A percentile compares a stretch with the other conserved stretches of the same genome.
These are phyloP conservation scores for Suillus weaverae DNA, from an alignment of 768 basidiomycete genomes.

Conservation along the genomic window DNA sequence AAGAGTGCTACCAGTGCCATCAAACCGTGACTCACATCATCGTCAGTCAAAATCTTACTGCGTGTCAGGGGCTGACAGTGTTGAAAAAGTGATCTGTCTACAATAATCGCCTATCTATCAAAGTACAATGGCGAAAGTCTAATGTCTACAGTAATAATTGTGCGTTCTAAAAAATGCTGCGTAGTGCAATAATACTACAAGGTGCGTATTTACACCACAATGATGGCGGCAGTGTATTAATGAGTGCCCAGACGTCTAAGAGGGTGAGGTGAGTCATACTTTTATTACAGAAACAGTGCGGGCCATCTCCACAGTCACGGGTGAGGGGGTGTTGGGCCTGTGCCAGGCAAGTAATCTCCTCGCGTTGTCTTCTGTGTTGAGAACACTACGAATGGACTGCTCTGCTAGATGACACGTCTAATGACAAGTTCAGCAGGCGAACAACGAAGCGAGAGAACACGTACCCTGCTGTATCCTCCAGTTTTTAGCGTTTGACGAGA, in stretches of 20 bases:
- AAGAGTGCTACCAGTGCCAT: no score
- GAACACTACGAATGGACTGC: slow-evolving; percentile 58
- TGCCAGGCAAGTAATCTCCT: slow-evolving; percentile 60
- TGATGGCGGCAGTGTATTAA: background rate
- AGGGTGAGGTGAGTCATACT: background rate
- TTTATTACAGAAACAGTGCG: background rate
- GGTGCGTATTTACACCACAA: background rate
- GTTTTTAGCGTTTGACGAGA: slow-evolving; percentile 56
- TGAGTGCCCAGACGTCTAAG: background rate
- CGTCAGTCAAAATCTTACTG: no score
- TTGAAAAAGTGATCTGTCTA: background rate
- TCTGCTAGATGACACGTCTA: slow-evolving; percentile 66
- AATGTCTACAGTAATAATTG: background rate
- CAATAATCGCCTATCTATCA: background rate
- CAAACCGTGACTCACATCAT: background rate
- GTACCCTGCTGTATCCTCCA: slow-evolving; percentile 44
- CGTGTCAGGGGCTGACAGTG: background rate
- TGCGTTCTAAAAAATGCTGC: background rate
- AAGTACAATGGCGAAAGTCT: background rate
- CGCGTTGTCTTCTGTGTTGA: slow-evolving; percentile 62
- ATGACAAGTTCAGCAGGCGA: slow-evolving; percentile 5
- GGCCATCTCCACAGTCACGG: background rate
- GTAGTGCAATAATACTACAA: background rate
- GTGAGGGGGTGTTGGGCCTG: background rate
- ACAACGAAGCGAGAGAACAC: slow-evolving; percentile 18